Percentiles rank a stretch among this genome's conserved stretches.
These are phyloP conservation scores for Neoboletus magnificus DNA, from an alignment of 768 basidiomycete species.

Conservation along the genomic window DNA sequence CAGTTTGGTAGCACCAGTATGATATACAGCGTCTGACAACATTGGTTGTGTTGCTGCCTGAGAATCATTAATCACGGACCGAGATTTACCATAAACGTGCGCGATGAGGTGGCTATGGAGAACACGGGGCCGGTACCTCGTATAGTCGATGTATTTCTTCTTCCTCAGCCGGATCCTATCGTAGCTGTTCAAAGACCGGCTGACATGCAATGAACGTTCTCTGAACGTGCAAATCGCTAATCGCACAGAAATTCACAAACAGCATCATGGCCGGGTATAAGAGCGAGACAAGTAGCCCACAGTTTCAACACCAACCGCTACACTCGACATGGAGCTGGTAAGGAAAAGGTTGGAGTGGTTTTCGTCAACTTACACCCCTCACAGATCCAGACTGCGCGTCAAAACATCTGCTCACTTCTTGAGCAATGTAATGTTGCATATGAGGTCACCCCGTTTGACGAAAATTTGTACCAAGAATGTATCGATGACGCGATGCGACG, in stretches of 20 bases:
- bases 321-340: constrained; percentile 14
- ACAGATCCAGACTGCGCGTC: constrained; percentile 10
- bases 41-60: not conserved
- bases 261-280: constrained; percentile 5
- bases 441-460: constrained; percentile 11
- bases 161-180: not conserved
- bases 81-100: too few species aligned
- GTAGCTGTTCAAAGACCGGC: not conserved
- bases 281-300: not conserved
- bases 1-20: too few species aligned
- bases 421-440: constrained; percentile 16
- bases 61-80: not conserved
- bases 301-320: not conserved
- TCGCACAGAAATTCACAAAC: too few species aligned
- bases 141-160: not conserved
- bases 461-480: constrained; percentile 20
- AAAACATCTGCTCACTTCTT: constrained; percentile 15
- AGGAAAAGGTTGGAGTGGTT: not conserved
- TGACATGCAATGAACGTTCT: constrained; percentile 1
- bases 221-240: not conserved
- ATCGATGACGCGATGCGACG: constrained; percentile 17
- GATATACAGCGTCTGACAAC: not conserved
- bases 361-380: not conserved
- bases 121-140: too few species aligned
- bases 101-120: not conserved